These are phyloP conservation scores for Stenogyne calaminthoides DNA, from an alignment of 305 asterid species.

Conservation along the genomic window DNA sequence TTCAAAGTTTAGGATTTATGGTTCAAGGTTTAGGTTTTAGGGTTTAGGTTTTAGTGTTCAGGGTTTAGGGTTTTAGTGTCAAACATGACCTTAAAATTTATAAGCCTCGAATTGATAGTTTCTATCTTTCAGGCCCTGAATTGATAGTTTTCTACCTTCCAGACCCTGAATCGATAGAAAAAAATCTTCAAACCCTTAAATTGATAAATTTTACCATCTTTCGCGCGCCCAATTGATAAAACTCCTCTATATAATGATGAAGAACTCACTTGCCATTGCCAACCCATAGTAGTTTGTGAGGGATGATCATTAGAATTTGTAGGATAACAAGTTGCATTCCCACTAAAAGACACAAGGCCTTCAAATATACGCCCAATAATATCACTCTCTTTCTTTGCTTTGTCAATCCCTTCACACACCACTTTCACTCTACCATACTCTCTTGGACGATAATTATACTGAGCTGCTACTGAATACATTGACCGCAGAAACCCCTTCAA, in stretches of 20 bases:
- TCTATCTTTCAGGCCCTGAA: too few relatives aligned
- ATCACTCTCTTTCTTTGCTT: constrained; percentile 32
- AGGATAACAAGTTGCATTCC: constrained; percentile 40
- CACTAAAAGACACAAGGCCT: constrained; percentile 44
- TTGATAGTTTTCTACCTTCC: too few relatives aligned
- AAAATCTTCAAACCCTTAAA: too few relatives aligned
- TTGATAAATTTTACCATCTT: too few relatives aligned
- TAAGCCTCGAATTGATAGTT: too few relatives aligned
- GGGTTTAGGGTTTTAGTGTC: too few relatives aligned
- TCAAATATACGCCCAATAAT: constrained; percentile 50
- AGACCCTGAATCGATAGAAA: too few relatives aligned
- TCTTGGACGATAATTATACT: constrained; percentile 54
- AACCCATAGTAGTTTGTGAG: constrained; percentile 44
- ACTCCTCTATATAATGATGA: background rate
- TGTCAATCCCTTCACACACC: constrained; percentile 59
- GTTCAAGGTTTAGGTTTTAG: too few relatives aligned
- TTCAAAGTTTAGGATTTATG: too few relatives aligned
- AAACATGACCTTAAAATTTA: too few relatives aligned
- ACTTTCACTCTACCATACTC: constrained; percentile 32
- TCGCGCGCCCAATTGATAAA: too few relatives aligned
- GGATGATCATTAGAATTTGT: constrained; percentile 21
- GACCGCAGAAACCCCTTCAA: constrained; percentile 41
- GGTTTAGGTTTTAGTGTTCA: too few relatives aligned
- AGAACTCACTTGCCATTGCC: constrained; percentile 71
- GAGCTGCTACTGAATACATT: constrained; percentile 49